Conservation (phyloP, 331 rosid genomes). For the Rhamnella rubrinervis region DNA sequence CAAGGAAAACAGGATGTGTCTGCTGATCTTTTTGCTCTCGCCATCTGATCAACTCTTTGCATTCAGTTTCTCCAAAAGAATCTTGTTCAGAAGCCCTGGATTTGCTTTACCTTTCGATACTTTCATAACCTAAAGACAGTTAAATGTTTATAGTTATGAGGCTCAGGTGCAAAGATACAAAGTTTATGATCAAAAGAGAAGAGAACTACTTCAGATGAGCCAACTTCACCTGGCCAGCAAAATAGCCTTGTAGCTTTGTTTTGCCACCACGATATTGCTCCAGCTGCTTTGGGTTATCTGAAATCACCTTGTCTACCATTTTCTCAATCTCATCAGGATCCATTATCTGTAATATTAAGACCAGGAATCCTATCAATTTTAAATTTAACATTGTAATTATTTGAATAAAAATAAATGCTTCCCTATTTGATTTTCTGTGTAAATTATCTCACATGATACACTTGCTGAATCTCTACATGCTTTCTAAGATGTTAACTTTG, state of each 20-base stretch:
- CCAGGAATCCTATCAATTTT: slow-evolving; percentile 12
- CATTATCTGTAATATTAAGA: slow-evolving; percentile 56
- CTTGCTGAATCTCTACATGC: no score
- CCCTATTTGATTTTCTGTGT: neutral
- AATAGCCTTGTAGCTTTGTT: slow-evolving; percentile 79
- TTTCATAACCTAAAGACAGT: slow-evolving; percentile 67
- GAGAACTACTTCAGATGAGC: neutral
- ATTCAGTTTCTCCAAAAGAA: slow-evolving; percentile 73
- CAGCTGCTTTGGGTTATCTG: slow-evolving; percentile 84
- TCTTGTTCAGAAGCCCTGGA: slow-evolving; percentile 80
- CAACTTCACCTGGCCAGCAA: slow-evolving; percentile 81
- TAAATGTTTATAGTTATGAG: slow-evolving; percentile 8
- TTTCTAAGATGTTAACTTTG: no score
- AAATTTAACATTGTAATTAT: neutral
- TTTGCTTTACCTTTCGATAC: slow-evolving; percentile 93
- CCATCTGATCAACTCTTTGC: slow-evolving; percentile 44
- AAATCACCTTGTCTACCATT: slow-evolving; percentile 72
- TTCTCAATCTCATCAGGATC: slow-evolving; percentile 82
- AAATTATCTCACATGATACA: no score
- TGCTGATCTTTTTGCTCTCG: neutral
- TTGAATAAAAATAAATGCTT: no score
- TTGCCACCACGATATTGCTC: slow-evolving; percentile 84
- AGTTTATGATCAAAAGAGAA: neutral
- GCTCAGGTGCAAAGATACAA: neutral
- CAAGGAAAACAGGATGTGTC: slow-evolving; percentile 3